These are phyloP conservation scores for Hippophae rhamnoides DNA, from an alignment of 306 rosid species.

Conservation along the genomic window DNA sequence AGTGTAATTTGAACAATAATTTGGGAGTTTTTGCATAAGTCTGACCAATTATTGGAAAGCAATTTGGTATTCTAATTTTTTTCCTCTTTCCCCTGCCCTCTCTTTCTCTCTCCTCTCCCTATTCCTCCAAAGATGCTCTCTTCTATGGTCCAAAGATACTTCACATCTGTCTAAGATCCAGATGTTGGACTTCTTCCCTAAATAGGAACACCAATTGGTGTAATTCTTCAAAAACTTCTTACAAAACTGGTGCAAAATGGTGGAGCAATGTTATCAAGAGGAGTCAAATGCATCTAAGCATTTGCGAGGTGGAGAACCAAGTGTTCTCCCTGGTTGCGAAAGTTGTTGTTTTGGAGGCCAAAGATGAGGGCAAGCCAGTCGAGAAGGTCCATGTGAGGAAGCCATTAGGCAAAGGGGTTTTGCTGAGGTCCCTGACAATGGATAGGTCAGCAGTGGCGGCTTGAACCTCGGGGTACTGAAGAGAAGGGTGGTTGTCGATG, in stretches of 20 bases:
- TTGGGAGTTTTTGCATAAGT: no score
- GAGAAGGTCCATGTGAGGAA: constrained; percentile 54
- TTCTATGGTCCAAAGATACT: constrained; percentile 43
- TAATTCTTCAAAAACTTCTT: constrained; percentile 67
- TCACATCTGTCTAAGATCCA: constrained; percentile 61
- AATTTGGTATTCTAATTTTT: no score
- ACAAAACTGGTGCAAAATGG: constrained; percentile 62
- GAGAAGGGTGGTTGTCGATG: constrained; percentile 84
- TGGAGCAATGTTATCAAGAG: constrained; percentile 78
- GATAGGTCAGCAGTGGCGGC: constrained; percentile 63
- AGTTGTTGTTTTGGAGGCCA: constrained; percentile 73
- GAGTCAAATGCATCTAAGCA: constrained; percentile 90
- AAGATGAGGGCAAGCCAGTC: constrained; percentile 88
- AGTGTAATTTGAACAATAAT: no score
- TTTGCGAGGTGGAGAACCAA: constrained; percentile 85
- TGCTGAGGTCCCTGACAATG: constrained; percentile 59
- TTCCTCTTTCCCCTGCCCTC: no score
- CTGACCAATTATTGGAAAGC: no score
- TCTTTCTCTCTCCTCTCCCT: no score
- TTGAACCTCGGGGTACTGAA: constrained; percentile 80
- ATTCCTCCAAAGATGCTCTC: constrained; percentile 48
- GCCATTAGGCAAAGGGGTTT: constrained; percentile 73
- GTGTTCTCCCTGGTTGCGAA: constrained; percentile 90
- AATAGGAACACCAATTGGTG: constrained; percentile 73
- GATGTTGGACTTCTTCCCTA: constrained; percentile 75